Evolutionary conservation across 108 stramenopile species (phyloP).

Genomic region (Epipyxis sp.): DNA sequence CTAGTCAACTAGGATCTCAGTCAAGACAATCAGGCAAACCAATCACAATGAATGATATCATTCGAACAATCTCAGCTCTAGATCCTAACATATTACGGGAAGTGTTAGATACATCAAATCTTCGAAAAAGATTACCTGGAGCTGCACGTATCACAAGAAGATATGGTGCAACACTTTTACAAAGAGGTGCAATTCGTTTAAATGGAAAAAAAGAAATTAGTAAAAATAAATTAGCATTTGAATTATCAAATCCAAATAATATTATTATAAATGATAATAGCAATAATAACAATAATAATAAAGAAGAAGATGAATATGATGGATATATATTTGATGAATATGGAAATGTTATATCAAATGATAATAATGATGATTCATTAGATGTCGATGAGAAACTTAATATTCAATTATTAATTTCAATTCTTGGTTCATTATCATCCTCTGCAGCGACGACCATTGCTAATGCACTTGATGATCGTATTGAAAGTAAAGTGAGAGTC

Average conservation of each 20-base stretch:
- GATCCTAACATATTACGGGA: too few relatives aligned
- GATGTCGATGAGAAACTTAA: not conserved
- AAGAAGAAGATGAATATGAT: too few relatives aligned
- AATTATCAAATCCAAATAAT: too few relatives aligned
- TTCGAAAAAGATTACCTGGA: not conserved
- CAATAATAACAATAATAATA: too few relatives aligned
- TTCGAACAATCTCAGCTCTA: not conserved
- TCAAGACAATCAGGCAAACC: not conserved
- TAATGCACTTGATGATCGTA: not conserved
- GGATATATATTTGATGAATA: too few relatives aligned
- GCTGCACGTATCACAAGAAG: not conserved
- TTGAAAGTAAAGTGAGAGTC: too few relatives aligned
- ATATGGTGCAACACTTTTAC: not conserved
- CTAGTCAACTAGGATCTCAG: not conserved
- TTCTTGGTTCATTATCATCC: not conserved
- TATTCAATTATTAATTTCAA: not conserved
- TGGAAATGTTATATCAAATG: too few relatives aligned
- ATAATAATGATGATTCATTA: not conserved
- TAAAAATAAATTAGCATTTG: not conserved
- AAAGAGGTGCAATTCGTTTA: not conserved
- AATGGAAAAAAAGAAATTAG: not conserved
- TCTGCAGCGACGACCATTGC: not conserved
- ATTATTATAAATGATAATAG: too few relatives aligned
- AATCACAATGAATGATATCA: not conserved
- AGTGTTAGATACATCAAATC: not conserved